Evolutionary conservation across 2,329 filamentous ascomycete species (phyloP).

Genomic region (Penicillium crustosum): DNA sequence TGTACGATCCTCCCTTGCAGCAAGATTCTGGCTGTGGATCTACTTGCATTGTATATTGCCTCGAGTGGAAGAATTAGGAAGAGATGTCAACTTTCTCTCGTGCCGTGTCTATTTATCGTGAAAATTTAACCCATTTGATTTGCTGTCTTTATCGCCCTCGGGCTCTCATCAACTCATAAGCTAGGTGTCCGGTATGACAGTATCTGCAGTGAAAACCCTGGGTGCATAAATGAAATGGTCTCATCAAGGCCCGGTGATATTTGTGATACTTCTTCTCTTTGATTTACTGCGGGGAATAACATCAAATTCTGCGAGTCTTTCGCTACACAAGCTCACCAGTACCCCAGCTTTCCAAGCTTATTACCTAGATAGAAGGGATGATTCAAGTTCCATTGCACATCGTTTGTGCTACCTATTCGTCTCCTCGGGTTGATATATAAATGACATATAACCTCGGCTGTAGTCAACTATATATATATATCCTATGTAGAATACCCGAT

Average conservation of each 20-base stretch:
- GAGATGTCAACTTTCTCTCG: neutral
- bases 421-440: neutral
- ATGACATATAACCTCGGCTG: neutral
- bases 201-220: conserved; percentile 2
- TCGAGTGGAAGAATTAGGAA: neutral
- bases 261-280: neutral
- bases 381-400: neutral
- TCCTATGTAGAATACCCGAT: neutral
- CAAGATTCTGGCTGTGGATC: neutral
- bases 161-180: neutral
- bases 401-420: neutral
- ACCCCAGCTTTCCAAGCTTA: neutral
- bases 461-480: neutral
- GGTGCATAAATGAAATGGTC: neutral
- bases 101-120: neutral
- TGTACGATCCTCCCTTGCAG: conserved; percentile 3
- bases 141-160: neutral
- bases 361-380: neutral
- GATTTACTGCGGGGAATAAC: neutral
- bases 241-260: neutral
- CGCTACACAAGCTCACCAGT: neutral
- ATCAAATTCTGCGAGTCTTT: neutral
- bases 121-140: neutral
- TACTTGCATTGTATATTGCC: neutral
- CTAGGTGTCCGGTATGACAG: neutral